phyloP scores from a whole-genome alignment of 495 filamentous ascomycete species.

The Penicillium coprophilum region DNA sequence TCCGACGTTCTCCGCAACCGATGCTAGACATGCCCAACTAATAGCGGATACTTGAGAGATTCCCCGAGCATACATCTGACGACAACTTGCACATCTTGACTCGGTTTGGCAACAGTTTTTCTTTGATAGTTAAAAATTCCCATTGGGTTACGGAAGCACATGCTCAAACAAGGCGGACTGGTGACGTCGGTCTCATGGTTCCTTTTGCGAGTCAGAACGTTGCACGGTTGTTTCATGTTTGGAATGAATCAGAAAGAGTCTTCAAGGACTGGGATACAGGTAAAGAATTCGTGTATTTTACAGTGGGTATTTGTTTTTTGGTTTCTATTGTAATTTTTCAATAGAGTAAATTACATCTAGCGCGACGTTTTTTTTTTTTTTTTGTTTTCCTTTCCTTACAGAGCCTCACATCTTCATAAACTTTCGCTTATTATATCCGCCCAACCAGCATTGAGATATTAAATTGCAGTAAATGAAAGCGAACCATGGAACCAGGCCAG shows the following conservation, averaged over 20 bases:
- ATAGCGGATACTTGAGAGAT: not conserved
- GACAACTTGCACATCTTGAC: conserved; percentile 11
- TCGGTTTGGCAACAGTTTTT: conserved; percentile 9
- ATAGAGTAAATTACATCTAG: not conserved
- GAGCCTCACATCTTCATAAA: conserved; percentile 6
- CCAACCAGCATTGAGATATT: not conserved
- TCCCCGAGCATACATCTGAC: not conserved
- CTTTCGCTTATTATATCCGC: not conserved
- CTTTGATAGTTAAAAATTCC: not conserved
- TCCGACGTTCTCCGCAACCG: not conserved
- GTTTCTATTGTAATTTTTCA: not conserved
- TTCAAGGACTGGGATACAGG: not conserved
- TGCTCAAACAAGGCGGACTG: not conserved
- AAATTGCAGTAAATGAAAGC: not conserved
- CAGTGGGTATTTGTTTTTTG: not conserved
- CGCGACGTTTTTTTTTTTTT: not conserved
- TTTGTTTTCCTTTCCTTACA: not conserved
- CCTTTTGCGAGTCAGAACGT: conserved; percentile 1
- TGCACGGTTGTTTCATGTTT: not conserved
- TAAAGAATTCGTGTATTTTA: not conserved
- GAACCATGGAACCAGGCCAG: not conserved
- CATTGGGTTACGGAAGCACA: not conserved
- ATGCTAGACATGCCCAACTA: not conserved
- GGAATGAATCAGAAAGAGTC: conserved; percentile 1
- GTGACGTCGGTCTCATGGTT: not conserved